phyloP scores from a whole-genome alignment of 768 basidiomycete genomes.

The Phlegmacium glaucopus region DNA sequence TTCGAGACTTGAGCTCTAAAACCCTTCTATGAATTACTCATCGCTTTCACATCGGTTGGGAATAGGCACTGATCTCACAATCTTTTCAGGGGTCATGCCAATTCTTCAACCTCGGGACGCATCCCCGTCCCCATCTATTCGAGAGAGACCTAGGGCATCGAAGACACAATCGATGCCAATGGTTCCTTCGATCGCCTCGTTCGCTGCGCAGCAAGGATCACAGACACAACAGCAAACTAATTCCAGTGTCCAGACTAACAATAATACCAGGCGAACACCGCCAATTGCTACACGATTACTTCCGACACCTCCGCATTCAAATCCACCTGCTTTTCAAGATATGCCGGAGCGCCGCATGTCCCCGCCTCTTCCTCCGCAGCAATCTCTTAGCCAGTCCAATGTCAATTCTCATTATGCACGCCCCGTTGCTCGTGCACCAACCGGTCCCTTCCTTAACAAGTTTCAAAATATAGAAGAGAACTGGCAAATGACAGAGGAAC shows the following conservation, averaged over 20 bases:
- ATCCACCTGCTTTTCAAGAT: constrained; percentile 28
- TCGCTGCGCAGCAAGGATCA: constrained; percentile 33
- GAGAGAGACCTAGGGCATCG: constrained; percentile 48
- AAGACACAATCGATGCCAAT: constrained; percentile 63
- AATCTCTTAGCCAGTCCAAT: constrained; percentile 27
- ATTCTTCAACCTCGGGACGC: constrained; percentile 41
- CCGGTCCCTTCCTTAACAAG: constrained; percentile 53
- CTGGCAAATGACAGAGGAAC: constrained; percentile 67
- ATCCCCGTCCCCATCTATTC: constrained; percentile 46
- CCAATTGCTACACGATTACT: constrained; percentile 35
- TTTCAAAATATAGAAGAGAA: constrained; percentile 53
- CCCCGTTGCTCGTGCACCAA: constrained; percentile 53
- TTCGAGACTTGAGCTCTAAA: constrained; percentile 1
- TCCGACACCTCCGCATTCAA: constrained; percentile 45
- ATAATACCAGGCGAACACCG: constrained; percentile 35
- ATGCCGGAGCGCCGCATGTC: constrained; percentile 30
- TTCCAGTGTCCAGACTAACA: constrained; percentile 38
- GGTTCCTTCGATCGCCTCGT: constrained; percentile 53
- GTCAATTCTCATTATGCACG: constrained; percentile 56
- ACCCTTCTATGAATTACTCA: constrained; percentile 6
- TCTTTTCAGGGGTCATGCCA: constrained; percentile 36
- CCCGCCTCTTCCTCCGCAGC: constrained; percentile 30
- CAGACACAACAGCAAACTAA: constrained; percentile 43
- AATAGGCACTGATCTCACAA: constrained; percentile 24
- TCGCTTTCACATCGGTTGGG: constrained; percentile 12